Base-by-base conservation (phyloP, 2,329 filamentous ascomycete species). In the Curvularia sp. region DNA sequence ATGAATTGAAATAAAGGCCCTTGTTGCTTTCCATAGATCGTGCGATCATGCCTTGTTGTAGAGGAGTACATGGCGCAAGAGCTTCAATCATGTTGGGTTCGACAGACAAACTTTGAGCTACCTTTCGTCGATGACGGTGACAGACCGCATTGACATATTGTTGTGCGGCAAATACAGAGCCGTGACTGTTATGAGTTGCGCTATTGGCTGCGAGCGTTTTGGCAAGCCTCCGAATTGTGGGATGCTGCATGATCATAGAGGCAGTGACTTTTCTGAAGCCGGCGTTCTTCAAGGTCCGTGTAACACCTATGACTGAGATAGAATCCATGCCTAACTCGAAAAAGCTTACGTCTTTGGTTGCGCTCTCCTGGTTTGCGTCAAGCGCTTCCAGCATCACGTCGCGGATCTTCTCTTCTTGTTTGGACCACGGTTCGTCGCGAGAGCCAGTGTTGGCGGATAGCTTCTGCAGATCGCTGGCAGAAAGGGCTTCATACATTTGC, bases 241-340 rank as follows among this genome's bases (percentile, higher is more conserved):
- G 70, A 59, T 80, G 85, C 57, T 84, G 87, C 75, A 97, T 85
- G 4, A 97, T 81, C 0, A 86, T 65, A 0, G 90, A 87, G 1
- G 91, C 85, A 7, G 85, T 87, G 0, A 86, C 88, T 13, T 82
- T 78, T 1, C 70, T 33, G 52, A 93, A 85, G 0, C 91, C 91
- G 2, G 79, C 79, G 2, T 83, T 80, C 64, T 87, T 90, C 13
- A 97, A 79, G 12, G 82, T 75, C 5, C 84, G 82, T 0, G 89
- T 84, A 30, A 97, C 83, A 7, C 87, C 84, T 46, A 96, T 88
- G 0, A 89, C 90, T 0, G 91, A 92, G 15, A 97, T 92, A 0
- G 93, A 97, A 69, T 97, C 94, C 24, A 97, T 82, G 0, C 93
- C 94, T 1, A 96, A 80, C 63, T 96, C 92, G 66, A 95, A 96